A percentile compares a stretch with the other conserved stretches of the same genome.
Conservation (phyloP, 495 filamentous ascomycete species). For the Penicillium ucsense region DNA sequence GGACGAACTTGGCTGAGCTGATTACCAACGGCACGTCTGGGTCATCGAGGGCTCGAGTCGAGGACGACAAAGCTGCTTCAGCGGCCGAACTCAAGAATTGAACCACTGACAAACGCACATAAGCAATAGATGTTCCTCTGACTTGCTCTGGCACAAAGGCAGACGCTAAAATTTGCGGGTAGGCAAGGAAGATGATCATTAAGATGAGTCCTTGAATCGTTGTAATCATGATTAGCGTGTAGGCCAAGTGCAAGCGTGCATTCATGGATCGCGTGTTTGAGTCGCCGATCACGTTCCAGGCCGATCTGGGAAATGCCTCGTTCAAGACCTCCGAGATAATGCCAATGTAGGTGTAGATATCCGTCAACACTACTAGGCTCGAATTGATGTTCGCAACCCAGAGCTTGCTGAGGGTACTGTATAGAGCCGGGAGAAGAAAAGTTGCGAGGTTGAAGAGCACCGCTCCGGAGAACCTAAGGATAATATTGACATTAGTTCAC, state of each 20-base stretch:
- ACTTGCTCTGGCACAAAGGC: conserved; percentile 56
- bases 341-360: conserved; percentile 54
- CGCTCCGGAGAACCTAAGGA: conserved; percentile 41
- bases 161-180: conserved; percentile 43
- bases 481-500: not conserved
- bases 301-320: conserved; percentile 60
- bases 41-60: conserved; percentile 57
- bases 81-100: conserved; percentile 51
- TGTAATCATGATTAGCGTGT: conserved; percentile 57
- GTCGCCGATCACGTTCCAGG: conserved; percentile 65
- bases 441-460: conserved; percentile 53
- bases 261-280: conserved; percentile 40
- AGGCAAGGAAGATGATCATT: conserved; percentile 50
- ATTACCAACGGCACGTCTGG: conserved; percentile 67
- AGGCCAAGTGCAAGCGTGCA: conserved; percentile 48
- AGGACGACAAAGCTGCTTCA: conserved; percentile 50
- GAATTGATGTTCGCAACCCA: conserved; percentile 66
- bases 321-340: conserved; percentile 60
- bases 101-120: conserved; percentile 58
- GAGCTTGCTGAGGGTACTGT: conserved; percentile 60
- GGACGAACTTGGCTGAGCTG: conserved; percentile 47
- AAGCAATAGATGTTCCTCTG: conserved; percentile 44
- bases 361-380: conserved; percentile 57
- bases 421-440: conserved; percentile 60
- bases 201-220: conserved; percentile 46